phyloP scores from a whole-genome alignment of 1,284 basidiomycete species.

The Malassezia nana region DNA sequence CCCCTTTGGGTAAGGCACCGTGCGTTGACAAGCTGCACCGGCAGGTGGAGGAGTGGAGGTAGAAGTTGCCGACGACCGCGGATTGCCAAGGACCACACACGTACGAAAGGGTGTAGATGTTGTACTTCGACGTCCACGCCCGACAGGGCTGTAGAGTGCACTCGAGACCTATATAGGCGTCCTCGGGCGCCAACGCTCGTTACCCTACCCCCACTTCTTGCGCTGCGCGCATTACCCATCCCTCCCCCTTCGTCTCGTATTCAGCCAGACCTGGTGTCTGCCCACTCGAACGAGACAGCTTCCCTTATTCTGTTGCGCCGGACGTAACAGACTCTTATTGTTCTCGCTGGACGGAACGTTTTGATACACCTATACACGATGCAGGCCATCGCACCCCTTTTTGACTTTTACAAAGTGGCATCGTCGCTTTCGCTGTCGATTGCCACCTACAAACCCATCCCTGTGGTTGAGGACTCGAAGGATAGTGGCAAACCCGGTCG shows the following conservation, averaged over 20 bases:
- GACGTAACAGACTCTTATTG: background rate
- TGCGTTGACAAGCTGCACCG: too few relatives aligned
- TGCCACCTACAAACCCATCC: slow-evolving; percentile 47
- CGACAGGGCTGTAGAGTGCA: background rate
- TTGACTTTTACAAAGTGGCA: slow-evolving; percentile 23
- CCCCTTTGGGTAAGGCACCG: too few relatives aligned
- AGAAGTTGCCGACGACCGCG: background rate
- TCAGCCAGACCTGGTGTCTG: slow-evolving; percentile 8
- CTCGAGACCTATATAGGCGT: background rate
- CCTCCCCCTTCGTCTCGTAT: background rate
- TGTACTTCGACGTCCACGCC: background rate
- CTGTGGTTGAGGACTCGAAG: slow-evolving; percentile 22
- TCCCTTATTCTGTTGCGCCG: background rate
- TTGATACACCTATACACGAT: background rate
- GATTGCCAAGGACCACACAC: background rate
- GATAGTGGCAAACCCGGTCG: slow-evolving; percentile 12
- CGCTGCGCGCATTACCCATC: slow-evolving; percentile 1
- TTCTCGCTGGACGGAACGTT: slow-evolving; percentile 12
- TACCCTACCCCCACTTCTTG: background rate
- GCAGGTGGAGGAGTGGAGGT: background rate
- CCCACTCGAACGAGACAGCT: background rate
- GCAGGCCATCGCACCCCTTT: slow-evolving; percentile 1
- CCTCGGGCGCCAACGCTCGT: background rate
- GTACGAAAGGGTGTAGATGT: background rate
- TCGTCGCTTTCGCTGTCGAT: slow-evolving; percentile 35